These are phyloP conservation scores for Hymenoscyphus repandus DNA, from an alignment of 2,329 filamentous ascomycete species.

Conservation along the genomic window DNA sequence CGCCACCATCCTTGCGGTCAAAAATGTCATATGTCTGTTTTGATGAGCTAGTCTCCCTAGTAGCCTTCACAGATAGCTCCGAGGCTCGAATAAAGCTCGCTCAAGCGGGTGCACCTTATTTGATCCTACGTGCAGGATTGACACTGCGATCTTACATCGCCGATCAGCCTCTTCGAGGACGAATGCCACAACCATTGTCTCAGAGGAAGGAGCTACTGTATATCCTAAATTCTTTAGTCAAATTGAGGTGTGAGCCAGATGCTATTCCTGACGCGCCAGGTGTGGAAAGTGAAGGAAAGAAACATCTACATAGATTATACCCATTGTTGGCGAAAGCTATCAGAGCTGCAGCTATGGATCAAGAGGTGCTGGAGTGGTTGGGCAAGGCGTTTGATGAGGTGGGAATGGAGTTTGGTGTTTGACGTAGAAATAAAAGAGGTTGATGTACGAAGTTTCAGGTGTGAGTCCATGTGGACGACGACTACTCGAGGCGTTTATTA, in stretches of 20 bases:
- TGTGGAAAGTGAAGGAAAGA: constrained; percentile 54
- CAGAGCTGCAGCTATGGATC: constrained; percentile 56
- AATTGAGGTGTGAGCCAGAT: constrained; percentile 62
- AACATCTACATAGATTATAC: constrained; percentile 77
- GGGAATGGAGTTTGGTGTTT: constrained; percentile 46
- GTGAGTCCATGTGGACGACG: too few species aligned
- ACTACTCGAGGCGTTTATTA: too few species aligned
- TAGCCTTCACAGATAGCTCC: constrained; percentile 45
- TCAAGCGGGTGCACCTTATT: constrained; percentile 69
- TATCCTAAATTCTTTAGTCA: constrained; percentile 60
- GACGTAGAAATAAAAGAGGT: not conserved
- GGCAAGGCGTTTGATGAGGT: constrained; percentile 57
- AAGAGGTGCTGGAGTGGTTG: constrained; percentile 51
- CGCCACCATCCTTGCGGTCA: constrained; percentile 57
- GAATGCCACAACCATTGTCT: constrained; percentile 80
- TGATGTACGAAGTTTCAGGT: too few species aligned
- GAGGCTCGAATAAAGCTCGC: constrained; percentile 47
- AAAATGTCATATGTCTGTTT: constrained; percentile 77
- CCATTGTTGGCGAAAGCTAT: constrained; percentile 66
- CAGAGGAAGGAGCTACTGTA: constrained; percentile 75
- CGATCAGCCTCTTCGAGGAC: constrained; percentile 83
- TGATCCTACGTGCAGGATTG: constrained; percentile 76
- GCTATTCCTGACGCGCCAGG: constrained; percentile 57
- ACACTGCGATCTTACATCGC: constrained; percentile 81
- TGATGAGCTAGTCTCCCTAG: constrained; percentile 69